These are phyloP conservation scores for Poa pratensis DNA, from an alignment of 176 grass and related monocot species.

Conservation along the genomic window DNA sequence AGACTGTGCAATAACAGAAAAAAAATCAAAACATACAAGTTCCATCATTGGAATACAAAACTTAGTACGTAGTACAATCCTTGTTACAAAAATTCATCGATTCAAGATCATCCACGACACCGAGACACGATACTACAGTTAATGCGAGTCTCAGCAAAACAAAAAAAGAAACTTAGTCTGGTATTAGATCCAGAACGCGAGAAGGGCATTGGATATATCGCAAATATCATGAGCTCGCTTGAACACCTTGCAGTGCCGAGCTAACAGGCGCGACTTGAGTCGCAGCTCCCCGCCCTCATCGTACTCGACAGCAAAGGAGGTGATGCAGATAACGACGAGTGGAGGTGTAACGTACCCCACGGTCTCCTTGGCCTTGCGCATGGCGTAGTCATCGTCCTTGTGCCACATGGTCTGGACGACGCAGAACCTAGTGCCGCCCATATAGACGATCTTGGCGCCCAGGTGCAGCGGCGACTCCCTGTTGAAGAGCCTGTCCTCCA, in stretches of 20 bases:
- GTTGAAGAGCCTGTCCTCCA: neutral
- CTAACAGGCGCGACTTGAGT: neutral
- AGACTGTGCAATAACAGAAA: no score
- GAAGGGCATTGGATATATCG: neutral
- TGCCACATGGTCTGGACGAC: neutral
- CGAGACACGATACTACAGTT: no score
- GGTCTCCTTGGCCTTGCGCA: neutral
- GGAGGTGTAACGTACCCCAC: neutral
- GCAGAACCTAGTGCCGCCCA: constrained; percentile 7
- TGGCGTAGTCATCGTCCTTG: neutral
- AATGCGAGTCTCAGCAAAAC: no score
- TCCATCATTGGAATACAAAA: no score
- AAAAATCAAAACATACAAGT: no score
- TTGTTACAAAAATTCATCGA: no score
- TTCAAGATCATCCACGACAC: no score
- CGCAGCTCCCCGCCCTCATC: neutral
- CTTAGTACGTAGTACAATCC: no score
- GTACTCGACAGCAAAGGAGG: constrained; percentile 10
- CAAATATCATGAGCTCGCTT: neutral
- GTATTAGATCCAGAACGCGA: constrained; percentile 26
- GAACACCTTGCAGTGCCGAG: neutral
- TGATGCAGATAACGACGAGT: constrained; percentile 10
- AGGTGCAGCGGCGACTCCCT: neutral
- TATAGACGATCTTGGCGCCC: constrained; percentile 17
- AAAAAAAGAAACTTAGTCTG: no score